Base-by-base conservation (phyloP, 805 yeast genomes). In the Clavispora asparagi region DNA sequence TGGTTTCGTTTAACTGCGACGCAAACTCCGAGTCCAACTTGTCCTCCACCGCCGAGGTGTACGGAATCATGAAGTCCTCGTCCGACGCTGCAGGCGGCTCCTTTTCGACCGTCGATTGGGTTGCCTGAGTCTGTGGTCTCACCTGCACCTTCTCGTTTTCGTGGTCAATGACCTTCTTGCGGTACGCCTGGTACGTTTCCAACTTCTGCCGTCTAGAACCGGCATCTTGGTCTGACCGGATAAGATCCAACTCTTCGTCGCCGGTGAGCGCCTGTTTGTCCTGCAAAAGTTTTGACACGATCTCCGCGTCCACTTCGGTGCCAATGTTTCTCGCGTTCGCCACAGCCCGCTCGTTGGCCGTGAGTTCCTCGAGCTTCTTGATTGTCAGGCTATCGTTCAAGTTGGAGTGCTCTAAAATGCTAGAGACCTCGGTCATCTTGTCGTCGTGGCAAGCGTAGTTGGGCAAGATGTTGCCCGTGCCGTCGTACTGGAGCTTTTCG, bases 1-100 rank as follows among this genome's bases (percentile, higher is more conserved):
- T 77, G 11, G 77, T 73, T 50, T 76, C 78, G 55, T 79, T 76
- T 51, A 79, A 62, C 48, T 68, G 62, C 17, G 71, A 74, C 0
- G 88, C 87, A 51, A 80, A 68, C 56, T 78, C 80, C 23, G 78
- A 72, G 59, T 83, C 89, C 42, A 76, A 68, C 52, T 76, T 78
- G 58, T 83, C 86, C 61, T 83, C 89, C 19, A 72, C 73, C 32
- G 83, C 87, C 9, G 83, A 74, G 1, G 89, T 83, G 59, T 83
- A 83, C 1, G 88, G 88, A n/a, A 81, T 64, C 68, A 72, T 62
- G 44, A 71, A 71, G 39, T 66, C 70, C 27, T 33, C 47, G 1
- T 53, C 57, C 25, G 42, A 37, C 8, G 46, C 54, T 28, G 43
- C 47, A 6, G 50, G 41, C 17, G 43, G 41, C 5, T 41, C 41